These are phyloP conservation scores for Globisporangium barbulae DNA, from an alignment of 352 stramenopile genomes.

Conservation along the genomic window DNA sequence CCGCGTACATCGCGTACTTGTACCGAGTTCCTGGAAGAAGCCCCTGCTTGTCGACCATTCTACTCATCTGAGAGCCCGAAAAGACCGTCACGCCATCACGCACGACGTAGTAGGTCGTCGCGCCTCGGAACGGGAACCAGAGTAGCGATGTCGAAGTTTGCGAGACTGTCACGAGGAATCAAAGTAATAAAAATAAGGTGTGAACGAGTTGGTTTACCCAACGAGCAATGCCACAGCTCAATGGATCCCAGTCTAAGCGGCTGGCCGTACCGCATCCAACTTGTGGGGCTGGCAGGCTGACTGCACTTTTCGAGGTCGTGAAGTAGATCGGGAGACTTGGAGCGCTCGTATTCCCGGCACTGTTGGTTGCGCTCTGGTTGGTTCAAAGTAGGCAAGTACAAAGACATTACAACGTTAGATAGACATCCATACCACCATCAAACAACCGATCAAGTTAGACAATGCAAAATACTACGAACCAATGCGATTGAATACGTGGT, in stretches of 20 bases:
- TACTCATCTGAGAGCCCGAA: neutral
- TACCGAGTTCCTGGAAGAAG: conserved; percentile 16
- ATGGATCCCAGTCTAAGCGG: neutral
- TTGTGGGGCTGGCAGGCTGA: conserved; percentile 20
- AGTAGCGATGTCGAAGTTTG: conserved; percentile 26
- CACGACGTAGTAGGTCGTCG: conserved; percentile 35
- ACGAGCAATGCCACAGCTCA: too few relatives aligned
- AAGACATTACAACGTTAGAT: neutral
- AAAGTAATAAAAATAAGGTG: neutral
- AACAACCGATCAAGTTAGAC: too few relatives aligned
- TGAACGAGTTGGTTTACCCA: too few relatives aligned
- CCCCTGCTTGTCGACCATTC: conserved; percentile 16
- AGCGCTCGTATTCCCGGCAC: conserved; percentile 13
- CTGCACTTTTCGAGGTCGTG: conserved; percentile 19
- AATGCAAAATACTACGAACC: conserved; percentile 23
- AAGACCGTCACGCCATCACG: conserved; percentile 24
- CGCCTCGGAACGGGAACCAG: conserved; percentile 41
- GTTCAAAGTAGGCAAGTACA: neutral
- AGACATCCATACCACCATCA: neutral
- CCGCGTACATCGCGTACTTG: conserved; percentile 20
- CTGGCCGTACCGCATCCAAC: conserved; percentile 30
- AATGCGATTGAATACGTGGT: conserved; percentile 39
- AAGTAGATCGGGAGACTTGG: conserved; percentile 26
- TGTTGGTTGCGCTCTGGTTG: conserved; percentile 11
- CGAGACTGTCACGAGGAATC: conserved; percentile 25